Percentiles rank a stretch among this genome's conserved stretches.
phyloP scores from a whole-genome alignment of 495 filamentous ascomycete genomes.

The Eremomyces bilateralis region DNA sequence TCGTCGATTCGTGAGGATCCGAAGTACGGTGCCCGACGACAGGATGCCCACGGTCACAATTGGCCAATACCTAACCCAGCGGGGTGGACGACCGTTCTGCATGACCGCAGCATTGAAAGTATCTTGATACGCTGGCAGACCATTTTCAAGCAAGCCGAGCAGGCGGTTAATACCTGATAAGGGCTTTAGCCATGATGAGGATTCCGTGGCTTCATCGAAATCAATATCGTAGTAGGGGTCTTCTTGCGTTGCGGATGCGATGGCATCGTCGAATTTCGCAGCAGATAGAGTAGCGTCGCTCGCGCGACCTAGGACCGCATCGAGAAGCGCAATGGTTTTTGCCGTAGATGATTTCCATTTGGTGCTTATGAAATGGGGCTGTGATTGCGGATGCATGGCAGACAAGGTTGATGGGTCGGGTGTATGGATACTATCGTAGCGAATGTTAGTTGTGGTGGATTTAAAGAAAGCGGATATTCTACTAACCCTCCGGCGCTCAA shows the following conservation, averaged over 20 bases:
- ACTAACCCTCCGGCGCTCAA: no score
- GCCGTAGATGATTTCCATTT: conserved; percentile 54
- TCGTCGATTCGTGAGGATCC: conserved; percentile 46
- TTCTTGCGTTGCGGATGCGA: conserved; percentile 40
- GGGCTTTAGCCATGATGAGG: conserved; percentile 22
- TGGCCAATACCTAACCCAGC: conserved; percentile 72
- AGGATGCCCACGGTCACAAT: conserved; percentile 41
- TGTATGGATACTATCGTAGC: no score
- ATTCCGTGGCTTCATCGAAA: conserved; percentile 16
- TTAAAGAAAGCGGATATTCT: no score
- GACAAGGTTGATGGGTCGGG: no score
- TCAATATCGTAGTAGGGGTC: conserved; percentile 28
- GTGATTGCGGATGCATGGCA: no score
- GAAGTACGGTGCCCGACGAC: conserved; percentile 60
- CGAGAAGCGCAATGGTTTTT: conserved; percentile 57
- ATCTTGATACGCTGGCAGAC: conserved; percentile 35
- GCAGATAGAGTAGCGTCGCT: conserved; percentile 29
- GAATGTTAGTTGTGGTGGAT: no score
- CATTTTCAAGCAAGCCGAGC: conserved; percentile 33
- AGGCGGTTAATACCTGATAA: conserved; percentile 43
- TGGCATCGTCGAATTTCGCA: conserved; percentile 51
- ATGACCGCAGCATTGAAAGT: conserved; percentile 26
- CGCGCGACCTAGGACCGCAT: conserved; percentile 46
- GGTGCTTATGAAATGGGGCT: no score
- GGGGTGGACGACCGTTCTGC: conserved; percentile 51